These are phyloP conservation scores for Collybia mongolica DNA, from an alignment of 768 basidiomycete genomes.

Conservation along the genomic window DNA sequence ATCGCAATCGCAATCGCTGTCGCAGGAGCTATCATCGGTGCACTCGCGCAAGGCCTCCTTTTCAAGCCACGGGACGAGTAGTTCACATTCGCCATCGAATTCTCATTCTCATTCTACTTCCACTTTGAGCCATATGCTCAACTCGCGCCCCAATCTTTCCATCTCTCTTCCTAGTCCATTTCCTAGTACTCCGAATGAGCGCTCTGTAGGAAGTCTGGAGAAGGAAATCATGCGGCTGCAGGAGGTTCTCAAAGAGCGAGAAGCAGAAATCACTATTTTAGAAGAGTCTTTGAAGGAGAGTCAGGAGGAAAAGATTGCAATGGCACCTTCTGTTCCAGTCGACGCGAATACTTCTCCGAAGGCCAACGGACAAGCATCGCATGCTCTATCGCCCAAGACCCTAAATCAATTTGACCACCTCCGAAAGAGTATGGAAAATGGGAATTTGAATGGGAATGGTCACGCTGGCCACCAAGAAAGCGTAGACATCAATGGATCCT, in stretches of 20 bases:
- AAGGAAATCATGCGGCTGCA: slow-evolving; percentile 96
- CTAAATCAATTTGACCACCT: slow-evolving; percentile 73
- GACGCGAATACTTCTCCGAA: slow-evolving; percentile 13
- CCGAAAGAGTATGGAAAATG: slow-evolving; percentile 57
- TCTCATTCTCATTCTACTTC: slow-evolving; percentile 42
- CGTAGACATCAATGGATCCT: slow-evolving; percentile 32
- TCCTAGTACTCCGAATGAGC: slow-evolving; percentile 44
- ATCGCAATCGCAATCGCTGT: slow-evolving; percentile 92
- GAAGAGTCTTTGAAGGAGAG: slow-evolving; percentile 53
- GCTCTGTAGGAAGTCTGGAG: slow-evolving; percentile 84
- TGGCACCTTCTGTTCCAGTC: slow-evolving; percentile 8
- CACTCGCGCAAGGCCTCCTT: slow-evolving; percentile 82
- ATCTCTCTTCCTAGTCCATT: slow-evolving; percentile 50
- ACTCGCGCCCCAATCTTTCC: slow-evolving; percentile 53
- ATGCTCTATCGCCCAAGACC: slow-evolving; percentile 66
- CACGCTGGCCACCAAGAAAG: slow-evolving; percentile 33
- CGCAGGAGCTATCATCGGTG: slow-evolving; percentile 93
- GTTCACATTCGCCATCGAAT: slow-evolving; percentile 56
- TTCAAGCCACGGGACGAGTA: slow-evolving; percentile 74
- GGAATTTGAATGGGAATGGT: slow-evolving; percentile 19
- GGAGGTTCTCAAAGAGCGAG: slow-evolving; percentile 86
- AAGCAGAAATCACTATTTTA: slow-evolving; percentile 82
- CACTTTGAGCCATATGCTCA: slow-evolving; percentile 13
- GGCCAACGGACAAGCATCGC: slow-evolving; percentile 20
- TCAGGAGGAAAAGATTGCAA: slow-evolving; percentile 22